Conservation (phyloP, 768 basidiomycete genomes). For the Auriculariales sp. region DNA sequence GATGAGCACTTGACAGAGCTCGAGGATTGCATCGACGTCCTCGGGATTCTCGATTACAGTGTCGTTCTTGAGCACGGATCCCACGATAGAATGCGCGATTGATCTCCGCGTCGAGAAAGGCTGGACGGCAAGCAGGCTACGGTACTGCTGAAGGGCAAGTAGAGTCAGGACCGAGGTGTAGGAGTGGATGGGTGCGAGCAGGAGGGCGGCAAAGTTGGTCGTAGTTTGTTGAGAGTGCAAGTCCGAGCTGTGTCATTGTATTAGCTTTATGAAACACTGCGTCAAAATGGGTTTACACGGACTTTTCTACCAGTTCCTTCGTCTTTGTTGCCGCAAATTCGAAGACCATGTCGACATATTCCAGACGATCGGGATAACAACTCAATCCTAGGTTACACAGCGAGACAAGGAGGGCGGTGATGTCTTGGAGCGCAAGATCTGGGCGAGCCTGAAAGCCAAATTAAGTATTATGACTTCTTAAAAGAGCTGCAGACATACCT, state of each 20-base stretch:
- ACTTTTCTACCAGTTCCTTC: conserved; percentile 74
- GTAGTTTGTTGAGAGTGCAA: conserved; percentile 79
- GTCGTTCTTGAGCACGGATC: conserved; percentile 91
- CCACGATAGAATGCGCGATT: conserved; percentile 88
- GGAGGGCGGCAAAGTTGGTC: conserved; percentile 76
- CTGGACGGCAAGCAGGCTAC: conserved; percentile 68
- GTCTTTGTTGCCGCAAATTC: conserved; percentile 80
- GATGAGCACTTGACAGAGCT: conserved; percentile 84
- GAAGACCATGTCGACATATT: conserved; percentile 94
- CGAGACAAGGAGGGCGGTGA: conserved; percentile 91
- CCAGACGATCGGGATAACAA: conserved; percentile 92
- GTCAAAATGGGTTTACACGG: conserved; percentile 9
- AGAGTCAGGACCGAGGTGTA: conserved; percentile 94
- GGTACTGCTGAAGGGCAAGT: conserved; percentile 88
- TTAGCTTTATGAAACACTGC: neutral
- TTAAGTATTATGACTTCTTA: conserved; percentile 3
- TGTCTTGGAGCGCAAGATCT: conserved; percentile 92
- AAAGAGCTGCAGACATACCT: conserved; percentile 34
- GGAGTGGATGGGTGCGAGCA: conserved; percentile 89
- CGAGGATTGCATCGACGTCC: conserved; percentile 87
- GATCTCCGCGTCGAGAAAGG: conserved; percentile 82
- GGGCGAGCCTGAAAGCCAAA: conserved; percentile 62
- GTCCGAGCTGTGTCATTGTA: conserved; percentile 46
- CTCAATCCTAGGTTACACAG: conserved; percentile 88
- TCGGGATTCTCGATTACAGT: conserved; percentile 88